These are phyloP conservation scores for Hypoxylon intermedium DNA, from an alignment of 495 filamentous ascomycete genomes.

Conservation along the genomic window DNA sequence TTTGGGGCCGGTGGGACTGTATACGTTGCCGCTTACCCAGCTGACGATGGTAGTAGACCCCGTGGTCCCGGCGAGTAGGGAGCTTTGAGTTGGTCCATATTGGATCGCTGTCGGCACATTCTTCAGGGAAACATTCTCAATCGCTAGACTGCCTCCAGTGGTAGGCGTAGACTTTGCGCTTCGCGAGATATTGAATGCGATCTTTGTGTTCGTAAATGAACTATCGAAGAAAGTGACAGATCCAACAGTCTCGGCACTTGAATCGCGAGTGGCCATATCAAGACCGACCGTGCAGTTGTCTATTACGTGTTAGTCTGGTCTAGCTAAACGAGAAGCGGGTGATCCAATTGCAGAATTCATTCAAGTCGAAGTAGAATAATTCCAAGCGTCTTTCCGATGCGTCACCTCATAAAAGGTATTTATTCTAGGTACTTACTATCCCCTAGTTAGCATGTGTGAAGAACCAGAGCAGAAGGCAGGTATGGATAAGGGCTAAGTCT, in stretches of 20 bases:
- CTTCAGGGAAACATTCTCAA: conserved; percentile 72
- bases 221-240: conserved; percentile 81
- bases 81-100: conserved; percentile 51
- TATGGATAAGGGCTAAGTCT: not conserved
- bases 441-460: conserved; percentile 2
- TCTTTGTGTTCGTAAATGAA: conserved; percentile 70
- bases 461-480: not conserved
- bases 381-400: not conserved
- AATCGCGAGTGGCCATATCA: conserved; percentile 59
- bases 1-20: conserved; percentile 51
- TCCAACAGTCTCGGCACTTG: conserved; percentile 64
- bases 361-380: too few species aligned
- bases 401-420: not conserved
- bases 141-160: conserved; percentile 58
- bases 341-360: not conserved
- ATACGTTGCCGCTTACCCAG: conserved; percentile 54
- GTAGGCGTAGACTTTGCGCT: conserved; percentile 54
- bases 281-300: conserved; percentile 69
- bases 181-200: conserved; percentile 58
- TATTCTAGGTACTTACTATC: conserved; percentile 10
- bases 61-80: conserved; percentile 63
- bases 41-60: conserved; percentile 57
- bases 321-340: not conserved
- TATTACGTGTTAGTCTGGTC: conserved; percentile 1
- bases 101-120: conserved; percentile 64